These are phyloP conservation scores for Hippophae rhamnoides DNA, from an alignment of 306 rosid genomes.

Conservation along the genomic window DNA sequence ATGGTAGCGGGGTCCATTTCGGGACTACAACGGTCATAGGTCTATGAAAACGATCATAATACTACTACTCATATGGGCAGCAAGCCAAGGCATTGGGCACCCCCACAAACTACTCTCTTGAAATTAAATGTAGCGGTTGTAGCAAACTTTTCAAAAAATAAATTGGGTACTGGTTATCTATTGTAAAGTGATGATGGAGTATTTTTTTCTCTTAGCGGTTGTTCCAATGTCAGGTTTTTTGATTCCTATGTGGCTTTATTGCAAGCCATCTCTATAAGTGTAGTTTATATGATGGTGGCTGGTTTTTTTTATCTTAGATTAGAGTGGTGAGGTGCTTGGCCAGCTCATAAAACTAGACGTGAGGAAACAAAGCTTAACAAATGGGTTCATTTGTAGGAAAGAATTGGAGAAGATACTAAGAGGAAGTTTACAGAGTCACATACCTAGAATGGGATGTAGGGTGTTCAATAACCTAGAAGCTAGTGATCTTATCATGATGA, in stretches of 20 bases:
- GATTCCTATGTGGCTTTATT: no score
- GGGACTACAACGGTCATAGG: constrained; percentile 98
- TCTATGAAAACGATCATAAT: neutral
- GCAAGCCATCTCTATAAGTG: no score
- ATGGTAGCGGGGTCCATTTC: constrained; percentile 73
- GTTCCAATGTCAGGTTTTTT: no score
- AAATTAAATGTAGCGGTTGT: no score
- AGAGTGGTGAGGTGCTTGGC: constrained; percentile 93
- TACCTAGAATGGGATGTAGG: constrained; percentile 78
- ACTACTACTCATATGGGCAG: no score
- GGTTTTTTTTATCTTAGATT: constrained; percentile 74
- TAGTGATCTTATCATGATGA: constrained; percentile 78
- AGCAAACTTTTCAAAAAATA: no score
- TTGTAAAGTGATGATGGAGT: no score
- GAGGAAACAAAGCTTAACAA: constrained; percentile 40
- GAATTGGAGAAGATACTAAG: constrained; percentile 72
- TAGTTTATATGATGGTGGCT: constrained; percentile 2
- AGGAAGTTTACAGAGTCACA: constrained; percentile 66
- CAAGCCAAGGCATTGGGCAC: no score
- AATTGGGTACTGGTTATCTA: no score
- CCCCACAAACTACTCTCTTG: no score
- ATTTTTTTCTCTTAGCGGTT: no score
- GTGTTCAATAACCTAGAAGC: constrained; percentile 79
- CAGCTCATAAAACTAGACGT: constrained; percentile 60
- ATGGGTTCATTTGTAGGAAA: constrained; percentile 61